Conservation (phyloP, 805 yeast species). For the Candida ovalis region DNA sequence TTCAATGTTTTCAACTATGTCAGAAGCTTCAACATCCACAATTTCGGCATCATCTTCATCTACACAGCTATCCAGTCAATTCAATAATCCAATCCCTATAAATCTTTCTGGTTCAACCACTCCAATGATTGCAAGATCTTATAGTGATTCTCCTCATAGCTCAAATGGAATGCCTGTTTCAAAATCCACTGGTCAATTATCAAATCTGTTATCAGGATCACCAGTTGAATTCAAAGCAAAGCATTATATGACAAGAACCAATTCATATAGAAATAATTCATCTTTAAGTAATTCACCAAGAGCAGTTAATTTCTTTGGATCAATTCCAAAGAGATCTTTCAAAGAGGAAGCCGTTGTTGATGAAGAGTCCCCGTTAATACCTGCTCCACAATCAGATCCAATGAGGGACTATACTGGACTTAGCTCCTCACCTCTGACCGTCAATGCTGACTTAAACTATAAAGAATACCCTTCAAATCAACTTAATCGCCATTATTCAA, state of each 20-base stretch:
- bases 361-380: constrained; percentile 15
- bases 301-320: constrained; percentile 14
- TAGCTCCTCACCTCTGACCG: constrained; percentile 9
- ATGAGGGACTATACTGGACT: constrained; percentile 5
- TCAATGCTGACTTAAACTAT: not conserved
- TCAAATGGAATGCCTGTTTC: constrained; percentile 7
- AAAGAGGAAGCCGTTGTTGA: constrained; percentile 20
- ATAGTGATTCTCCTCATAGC: constrained; percentile 9
- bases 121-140: constrained; percentile 8
- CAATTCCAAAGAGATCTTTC: constrained; percentile 10
- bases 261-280: constrained; percentile 22
- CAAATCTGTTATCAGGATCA: constrained; percentile 20
- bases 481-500: not conserved
- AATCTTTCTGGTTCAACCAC: constrained; percentile 8
- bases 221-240: constrained; percentile 26
- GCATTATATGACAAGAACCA: constrained; percentile 20
- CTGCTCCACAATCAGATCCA: not conserved
- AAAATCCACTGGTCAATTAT: constrained; percentile 13
- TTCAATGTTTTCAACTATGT: constrained; percentile 30
- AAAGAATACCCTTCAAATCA: not conserved
- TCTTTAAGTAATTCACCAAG: constrained; percentile 28
- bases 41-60: constrained; percentile 20
- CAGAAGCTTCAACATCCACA: constrained; percentile 24
- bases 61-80: constrained; percentile 6
- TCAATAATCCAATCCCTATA: constrained; percentile 20